Percentiles rank a stretch among this genome's conserved stretches.
phyloP scores from a whole-genome alignment of 1,284 basidiomycete species.

The Microbotryum lychnidis-dioicae region DNA sequence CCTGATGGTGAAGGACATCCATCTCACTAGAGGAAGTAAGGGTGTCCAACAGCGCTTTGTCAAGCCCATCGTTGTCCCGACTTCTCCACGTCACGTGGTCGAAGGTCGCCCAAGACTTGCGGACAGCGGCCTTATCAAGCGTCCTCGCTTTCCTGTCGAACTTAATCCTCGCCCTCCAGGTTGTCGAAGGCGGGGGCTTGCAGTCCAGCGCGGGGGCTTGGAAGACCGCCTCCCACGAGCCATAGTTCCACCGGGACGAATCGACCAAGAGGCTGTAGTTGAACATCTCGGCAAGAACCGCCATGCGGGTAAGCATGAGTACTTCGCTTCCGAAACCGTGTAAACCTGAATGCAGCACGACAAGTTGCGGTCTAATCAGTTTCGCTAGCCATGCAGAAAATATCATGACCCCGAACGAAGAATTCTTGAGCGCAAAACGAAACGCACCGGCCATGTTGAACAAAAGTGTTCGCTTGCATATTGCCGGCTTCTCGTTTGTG shows the following conservation, averaged over 20 bases:
- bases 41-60: constrained; percentile 19
- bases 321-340: constrained; percentile 34
- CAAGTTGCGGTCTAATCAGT: no score
- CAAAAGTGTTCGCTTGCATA: constrained; percentile 14
- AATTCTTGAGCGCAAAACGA: no score
- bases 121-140: no score
- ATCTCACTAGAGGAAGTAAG: constrained; percentile 10
- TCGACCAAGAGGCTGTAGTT: constrained; percentile 30
- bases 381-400: not conserved
- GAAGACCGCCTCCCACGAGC: constrained; percentile 22
- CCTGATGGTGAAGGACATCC: constrained; percentile 16
- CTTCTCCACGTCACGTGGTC: constrained; percentile 26
- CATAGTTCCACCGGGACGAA: constrained; percentile 31
- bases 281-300: constrained; percentile 25
- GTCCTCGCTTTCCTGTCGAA: not conserved
- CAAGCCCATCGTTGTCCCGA: constrained; percentile 31
- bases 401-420: no score
- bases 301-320: constrained; percentile 26
- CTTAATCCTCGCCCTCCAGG: not conserved
- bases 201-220: not conserved
- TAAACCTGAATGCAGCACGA: constrained; percentile 5
- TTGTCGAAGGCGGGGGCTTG: not conserved
- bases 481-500: not conserved
- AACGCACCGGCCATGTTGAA: constrained; percentile 22
- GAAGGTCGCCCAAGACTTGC: constrained; percentile 8